Conservation (phyloP, 768 basidiomycete genomes). For the Amanita pseudoporphyria region DNA sequence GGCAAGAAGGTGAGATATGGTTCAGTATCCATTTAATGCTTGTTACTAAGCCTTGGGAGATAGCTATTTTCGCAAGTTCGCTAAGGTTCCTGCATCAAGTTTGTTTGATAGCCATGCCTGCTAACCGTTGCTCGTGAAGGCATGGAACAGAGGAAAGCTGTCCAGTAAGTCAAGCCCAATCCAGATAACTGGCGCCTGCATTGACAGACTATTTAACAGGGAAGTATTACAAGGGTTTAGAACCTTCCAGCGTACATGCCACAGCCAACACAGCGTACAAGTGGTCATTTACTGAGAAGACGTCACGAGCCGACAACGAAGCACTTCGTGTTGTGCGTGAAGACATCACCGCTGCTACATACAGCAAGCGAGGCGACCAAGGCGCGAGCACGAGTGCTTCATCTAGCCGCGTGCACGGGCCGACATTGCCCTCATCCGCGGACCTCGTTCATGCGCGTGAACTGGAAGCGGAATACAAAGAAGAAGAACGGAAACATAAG, state of each 20-base stretch:
- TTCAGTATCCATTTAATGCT: conserved; percentile 9
- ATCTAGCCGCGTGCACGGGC: conserved; percentile 46
- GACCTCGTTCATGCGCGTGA: conserved; percentile 69
- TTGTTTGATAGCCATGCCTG: background rate
- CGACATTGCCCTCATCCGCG: conserved; percentile 57
- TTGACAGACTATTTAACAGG: conserved; percentile 12
- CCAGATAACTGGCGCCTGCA: background rate
- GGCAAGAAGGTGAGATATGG: conserved; percentile 52
- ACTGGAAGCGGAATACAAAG: conserved; percentile 37
- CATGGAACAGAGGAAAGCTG: conserved; percentile 77
- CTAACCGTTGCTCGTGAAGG: conserved; percentile 25
- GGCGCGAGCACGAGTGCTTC: conserved; percentile 15
- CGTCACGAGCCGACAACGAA: conserved; percentile 44
- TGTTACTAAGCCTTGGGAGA: conserved; percentile 20
- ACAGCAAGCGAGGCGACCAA: conserved; percentile 14
- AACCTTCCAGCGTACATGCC: conserved; percentile 42
- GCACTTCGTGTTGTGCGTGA: conserved; percentile 51
- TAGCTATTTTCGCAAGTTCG: conserved; percentile 91
- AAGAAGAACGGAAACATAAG: conserved; percentile 43
- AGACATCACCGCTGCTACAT: conserved; percentile 45
- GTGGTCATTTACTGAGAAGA: conserved; percentile 76
- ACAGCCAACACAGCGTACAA: conserved; percentile 75
- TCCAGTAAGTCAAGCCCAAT: conserved; percentile 33
- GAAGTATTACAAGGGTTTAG: conserved; percentile 45
- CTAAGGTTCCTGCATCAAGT: conserved; percentile 40